Evolutionary conservation across 441 rosid species (phyloP).

Genomic region (Populus hybrid): DNA sequence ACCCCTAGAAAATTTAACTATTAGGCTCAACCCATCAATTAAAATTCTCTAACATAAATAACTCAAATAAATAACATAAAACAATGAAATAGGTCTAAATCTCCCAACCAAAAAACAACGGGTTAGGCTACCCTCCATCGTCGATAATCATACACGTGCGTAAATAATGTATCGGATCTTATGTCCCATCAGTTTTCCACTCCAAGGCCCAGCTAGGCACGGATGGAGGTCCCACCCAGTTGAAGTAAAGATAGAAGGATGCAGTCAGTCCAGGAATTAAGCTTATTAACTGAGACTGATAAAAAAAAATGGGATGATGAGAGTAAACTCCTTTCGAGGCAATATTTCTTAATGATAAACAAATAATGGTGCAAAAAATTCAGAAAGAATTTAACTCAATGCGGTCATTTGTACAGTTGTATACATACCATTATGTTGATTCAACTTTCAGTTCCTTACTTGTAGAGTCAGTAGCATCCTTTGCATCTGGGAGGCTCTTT

Average conservation of each 20-base stretch:
- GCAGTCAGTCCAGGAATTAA: not conserved
- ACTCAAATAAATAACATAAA: too few relatives aligned
- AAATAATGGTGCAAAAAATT: not conserved
- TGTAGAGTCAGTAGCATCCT: constrained; percentile 6
- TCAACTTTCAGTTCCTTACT: constrained; percentile 10
- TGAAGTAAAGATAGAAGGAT: not conserved
- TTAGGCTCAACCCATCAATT: too few relatives aligned
- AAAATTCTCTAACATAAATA: too few relatives aligned
- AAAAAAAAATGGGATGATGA: not conserved
- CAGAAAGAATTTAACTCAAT: not conserved
- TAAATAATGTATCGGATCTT: too few relatives aligned
- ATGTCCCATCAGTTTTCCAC: not conserved
- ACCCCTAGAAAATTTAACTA: too few relatives aligned
- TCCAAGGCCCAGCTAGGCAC: not conserved
- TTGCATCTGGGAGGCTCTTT: constrained; percentile 50
- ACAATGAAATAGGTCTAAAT: too few relatives aligned
- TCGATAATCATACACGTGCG: too few relatives aligned
- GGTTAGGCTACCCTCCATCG: too few relatives aligned
- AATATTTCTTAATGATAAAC: not conserved
- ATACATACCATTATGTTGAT: not conserved
- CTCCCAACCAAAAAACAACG: too few relatives aligned
- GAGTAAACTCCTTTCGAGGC: not conserved
- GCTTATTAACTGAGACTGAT: not conserved
- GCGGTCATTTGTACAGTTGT: not conserved
- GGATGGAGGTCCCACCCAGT: not conserved